These are phyloP conservation scores for Vaccinium darrowii DNA, from an alignment of 148 eudicot genomes.

Conservation along the genomic window DNA sequence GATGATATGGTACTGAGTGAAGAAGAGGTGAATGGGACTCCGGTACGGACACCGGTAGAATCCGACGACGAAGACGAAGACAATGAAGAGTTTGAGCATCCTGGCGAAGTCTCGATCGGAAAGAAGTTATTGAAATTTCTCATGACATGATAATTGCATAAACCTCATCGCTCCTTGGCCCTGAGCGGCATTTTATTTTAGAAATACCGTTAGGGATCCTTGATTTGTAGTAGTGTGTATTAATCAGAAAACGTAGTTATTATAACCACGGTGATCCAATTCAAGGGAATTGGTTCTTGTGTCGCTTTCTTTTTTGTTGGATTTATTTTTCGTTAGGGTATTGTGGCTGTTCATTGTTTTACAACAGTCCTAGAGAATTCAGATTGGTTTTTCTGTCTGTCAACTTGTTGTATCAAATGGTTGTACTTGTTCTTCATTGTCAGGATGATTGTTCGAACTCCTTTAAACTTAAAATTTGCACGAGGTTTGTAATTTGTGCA, in stretches of 20 bases:
- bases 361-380: conserved; percentile 13
- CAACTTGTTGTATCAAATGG: conserved; percentile 7
- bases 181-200: background rate
- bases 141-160: conserved; percentile 46
- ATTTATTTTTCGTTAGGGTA: background rate
- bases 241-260: conserved; percentile 19
- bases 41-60: conserved; percentile 29
- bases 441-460: background rate
- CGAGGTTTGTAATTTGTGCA: background rate
- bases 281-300: conserved; percentile 10
- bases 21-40: conserved; percentile 63
- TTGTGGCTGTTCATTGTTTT: conserved; percentile 1
- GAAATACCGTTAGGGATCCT: background rate
- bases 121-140: conserved; percentile 90
- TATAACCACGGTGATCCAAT: conserved; percentile 23
- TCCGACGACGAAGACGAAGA: conserved; percentile 43
- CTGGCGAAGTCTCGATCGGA: conserved; percentile 87
- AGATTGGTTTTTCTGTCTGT: background rate
- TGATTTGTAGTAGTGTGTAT: conserved; percentile 25
- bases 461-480: background rate
- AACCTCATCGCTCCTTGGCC: background rate
- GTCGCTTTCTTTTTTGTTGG: background rate
- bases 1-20: conserved; percentile 49
- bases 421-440: background rate
- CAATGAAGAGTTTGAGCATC: conserved; percentile 68